Evolutionary conservation across 768 basidiomycete genomes (phyloP), one percentile per base, ranked within the genome.

Genomic region (Pleurotus djamor): DNA sequence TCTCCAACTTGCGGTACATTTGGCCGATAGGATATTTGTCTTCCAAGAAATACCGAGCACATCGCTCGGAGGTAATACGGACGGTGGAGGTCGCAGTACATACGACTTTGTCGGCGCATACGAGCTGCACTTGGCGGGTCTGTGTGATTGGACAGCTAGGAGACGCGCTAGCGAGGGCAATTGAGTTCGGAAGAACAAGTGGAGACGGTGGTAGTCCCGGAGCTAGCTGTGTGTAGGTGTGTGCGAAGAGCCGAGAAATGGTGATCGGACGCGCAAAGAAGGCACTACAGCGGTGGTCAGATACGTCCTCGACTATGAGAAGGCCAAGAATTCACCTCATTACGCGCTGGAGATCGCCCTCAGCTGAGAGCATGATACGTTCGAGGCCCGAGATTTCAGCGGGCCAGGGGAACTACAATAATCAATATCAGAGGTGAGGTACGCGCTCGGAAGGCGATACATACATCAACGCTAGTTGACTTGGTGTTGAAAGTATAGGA

Each of bases 261-360:
- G 75, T 72, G 59, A 90, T 88, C 2, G 86, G 80, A 2, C 78
- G 78, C 17, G 78, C 82, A 63, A 91, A 88, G 69, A 85, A 89
- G 28, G 87, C 80, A 66, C 89, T 91, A 63, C 9, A 6, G 47
- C 38, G 7, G 8, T 28, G 56, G 21, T 34, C 60, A 52, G 36
- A 21, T 38, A 28, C 3, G 38, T 13, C 13, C 17, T 48, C 4
- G n/a, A 28, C 21, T 21, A 52, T 36, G 34, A 33, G 35, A 14
- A 10, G 32, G 21, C 21, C 21, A 34, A 45, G 6, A n/a, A 59
- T 65, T 14, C 65, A 87, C 89, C 88, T 89, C 17, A 90, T 71
- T n/a, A 87, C 71, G 21, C 88, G 78, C 68, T 90, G 89, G 5
- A 91, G 69, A 67, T 90, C 87, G 4, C 88, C 89, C 63, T 87